Conservation (phyloP, 1,284 basidiomycete species). For the Trametes versicolor region DNA sequence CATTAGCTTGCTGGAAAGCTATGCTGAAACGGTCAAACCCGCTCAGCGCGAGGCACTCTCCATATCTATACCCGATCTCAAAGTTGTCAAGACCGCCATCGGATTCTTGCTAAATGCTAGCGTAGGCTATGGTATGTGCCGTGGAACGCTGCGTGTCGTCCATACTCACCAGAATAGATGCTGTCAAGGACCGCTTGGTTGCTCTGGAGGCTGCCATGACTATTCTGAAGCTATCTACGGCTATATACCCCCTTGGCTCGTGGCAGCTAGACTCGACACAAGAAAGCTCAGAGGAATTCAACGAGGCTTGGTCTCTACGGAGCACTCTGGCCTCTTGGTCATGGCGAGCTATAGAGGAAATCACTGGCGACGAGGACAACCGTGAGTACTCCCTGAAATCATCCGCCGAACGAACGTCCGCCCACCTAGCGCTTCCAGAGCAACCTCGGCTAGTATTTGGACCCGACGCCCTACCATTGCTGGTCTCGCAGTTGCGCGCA, state of each 20-base stretch:
- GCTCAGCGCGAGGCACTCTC: slow-evolving; percentile 54
- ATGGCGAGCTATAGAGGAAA: slow-evolving; percentile 67
- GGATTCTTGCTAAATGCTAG: slow-evolving; percentile 85
- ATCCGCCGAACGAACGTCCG: not conserved
- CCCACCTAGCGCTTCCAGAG: slow-evolving; percentile 8
- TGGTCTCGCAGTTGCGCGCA: slow-evolving; percentile 64
- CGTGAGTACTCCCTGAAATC: slow-evolving; percentile 28
- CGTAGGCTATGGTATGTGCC: slow-evolving; percentile 73
- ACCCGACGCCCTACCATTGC: slow-evolving; percentile 67
- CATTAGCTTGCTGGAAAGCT: slow-evolving; percentile 73
- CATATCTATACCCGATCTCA: slow-evolving; percentile 69
- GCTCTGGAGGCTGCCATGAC: slow-evolving; percentile 73
- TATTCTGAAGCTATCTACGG: slow-evolving; percentile 72
- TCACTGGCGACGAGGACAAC: slow-evolving; percentile 39
- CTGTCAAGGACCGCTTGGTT: slow-evolving; percentile 72
- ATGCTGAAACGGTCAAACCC: slow-evolving; percentile 62
- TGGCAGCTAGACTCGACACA: slow-evolving; percentile 52
- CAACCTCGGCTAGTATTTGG: slow-evolving; percentile 66
- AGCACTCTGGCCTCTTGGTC: slow-evolving; percentile 76
- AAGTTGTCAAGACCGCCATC: slow-evolving; percentile 79
- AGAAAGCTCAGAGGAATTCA: slow-evolving; percentile 41
- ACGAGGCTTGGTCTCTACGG: slow-evolving; percentile 74
- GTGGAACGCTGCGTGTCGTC: not conserved
- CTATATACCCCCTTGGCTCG: slow-evolving; percentile 74
- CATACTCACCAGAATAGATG: slow-evolving; percentile 56